A percentile compares a stretch with the other conserved stretches of the same genome.
These are phyloP conservation scores for Suillus variegatus DNA, from an alignment of 768 basidiomycete species.

Conservation along the genomic window DNA sequence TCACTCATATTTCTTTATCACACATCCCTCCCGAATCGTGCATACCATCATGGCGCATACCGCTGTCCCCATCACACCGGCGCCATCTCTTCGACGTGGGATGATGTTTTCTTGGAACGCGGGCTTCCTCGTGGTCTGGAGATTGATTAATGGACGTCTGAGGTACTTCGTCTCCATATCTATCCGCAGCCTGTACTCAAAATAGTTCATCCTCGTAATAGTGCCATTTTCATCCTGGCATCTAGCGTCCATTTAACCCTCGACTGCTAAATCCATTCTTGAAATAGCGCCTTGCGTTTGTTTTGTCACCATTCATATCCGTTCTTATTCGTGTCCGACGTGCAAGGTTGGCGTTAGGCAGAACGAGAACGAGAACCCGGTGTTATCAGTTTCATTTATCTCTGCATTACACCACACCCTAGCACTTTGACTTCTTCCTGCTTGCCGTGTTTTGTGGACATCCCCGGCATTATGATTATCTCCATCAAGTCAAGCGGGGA, in stretches of 20 bases:
- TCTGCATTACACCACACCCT: background rate
- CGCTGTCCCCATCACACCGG: background rate
- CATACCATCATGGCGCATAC: background rate
- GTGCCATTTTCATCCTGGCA: background rate
- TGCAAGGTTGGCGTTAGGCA: background rate
- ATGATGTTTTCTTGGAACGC: background rate
- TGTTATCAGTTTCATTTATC: background rate
- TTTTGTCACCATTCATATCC: background rate
- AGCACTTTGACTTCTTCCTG: background rate
- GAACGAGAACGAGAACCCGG: background rate
- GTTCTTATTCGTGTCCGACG: background rate
- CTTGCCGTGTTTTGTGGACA: background rate
- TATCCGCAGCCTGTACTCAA: background rate
- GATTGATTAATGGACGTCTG: background rate
- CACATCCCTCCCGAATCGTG: background rate
- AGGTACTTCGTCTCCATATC: background rate
- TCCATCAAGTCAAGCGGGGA: background rate
- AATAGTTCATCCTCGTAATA: background rate
- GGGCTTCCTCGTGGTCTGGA: background rate
- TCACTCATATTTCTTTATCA: background rate
- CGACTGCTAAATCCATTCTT: background rate
- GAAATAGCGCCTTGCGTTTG: background rate
- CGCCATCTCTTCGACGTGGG: background rate
- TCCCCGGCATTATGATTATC: background rate
- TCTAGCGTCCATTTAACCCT: background rate